phyloP scores from a whole-genome alignment of 2,329 filamentous ascomycete genomes.

The Claviceps sp. region DNA sequence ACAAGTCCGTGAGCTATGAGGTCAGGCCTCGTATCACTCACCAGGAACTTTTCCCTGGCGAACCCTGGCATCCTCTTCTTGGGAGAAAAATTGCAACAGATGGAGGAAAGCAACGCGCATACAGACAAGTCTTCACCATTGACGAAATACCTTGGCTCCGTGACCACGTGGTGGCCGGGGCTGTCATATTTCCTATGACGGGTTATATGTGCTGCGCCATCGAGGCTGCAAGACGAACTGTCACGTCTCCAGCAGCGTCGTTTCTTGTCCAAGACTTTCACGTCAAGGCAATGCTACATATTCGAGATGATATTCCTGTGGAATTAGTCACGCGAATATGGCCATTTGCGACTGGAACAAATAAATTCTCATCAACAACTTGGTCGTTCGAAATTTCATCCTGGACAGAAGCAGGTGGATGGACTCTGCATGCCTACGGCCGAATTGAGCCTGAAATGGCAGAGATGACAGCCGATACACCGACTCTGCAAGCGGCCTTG shows the following conservation, averaged over 20 bases:
- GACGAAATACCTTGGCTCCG: not conserved
- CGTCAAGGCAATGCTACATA: constrained; percentile 11
- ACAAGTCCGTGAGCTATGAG: not conserved
- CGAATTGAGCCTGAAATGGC: constrained; percentile 9
- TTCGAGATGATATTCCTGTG: constrained; percentile 15
- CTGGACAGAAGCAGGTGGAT: constrained; percentile 12
- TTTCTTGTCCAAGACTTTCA: constrained; percentile 10
- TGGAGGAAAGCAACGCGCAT: too few species aligned
- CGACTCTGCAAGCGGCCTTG: constrained; percentile 6
- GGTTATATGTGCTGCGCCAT: constrained; percentile 14
- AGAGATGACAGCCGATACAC: constrained; percentile 10
- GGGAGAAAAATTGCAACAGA: too few species aligned
- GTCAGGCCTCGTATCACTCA: too few species aligned
- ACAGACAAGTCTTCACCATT: not conserved
- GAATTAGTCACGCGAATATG: constrained; percentile 15
- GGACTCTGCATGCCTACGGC: constrained; percentile 14
- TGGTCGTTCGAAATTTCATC: constrained; percentile 12
- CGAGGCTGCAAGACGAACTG: constrained; percentile 12
- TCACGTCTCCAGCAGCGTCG: not conserved
- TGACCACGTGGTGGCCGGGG: not conserved
- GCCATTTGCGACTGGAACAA: constrained; percentile 9
- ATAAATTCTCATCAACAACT: constrained; percentile 8
- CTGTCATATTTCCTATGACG: not conserved
- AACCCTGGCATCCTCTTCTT: not conserved
- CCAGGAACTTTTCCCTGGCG: not conserved